Percentiles rank a stretch among this genome's conserved stretches.
Conservation (phyloP, 2,329 filamentous ascomycete species). For the Mycosphaerella sp. region DNA sequence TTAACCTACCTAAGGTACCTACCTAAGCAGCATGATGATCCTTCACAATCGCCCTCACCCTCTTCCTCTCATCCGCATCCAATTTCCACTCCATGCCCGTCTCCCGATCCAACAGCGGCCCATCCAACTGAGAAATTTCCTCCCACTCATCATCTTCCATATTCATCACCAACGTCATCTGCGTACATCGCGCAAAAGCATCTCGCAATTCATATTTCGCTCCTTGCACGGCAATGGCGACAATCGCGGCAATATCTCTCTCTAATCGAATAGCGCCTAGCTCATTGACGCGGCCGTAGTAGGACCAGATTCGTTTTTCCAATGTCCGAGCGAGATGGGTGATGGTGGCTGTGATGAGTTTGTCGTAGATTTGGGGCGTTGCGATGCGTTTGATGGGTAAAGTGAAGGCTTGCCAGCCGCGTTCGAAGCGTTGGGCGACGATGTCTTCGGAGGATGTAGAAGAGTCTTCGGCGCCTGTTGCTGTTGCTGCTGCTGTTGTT, state of each 20-base stretch:
- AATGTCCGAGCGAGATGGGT: constrained; percentile 69
- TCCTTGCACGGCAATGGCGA: constrained; percentile 59
- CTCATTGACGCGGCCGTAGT: constrained; percentile 70
- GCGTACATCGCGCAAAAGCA: constrained; percentile 65
- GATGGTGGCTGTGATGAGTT: constrained; percentile 67
- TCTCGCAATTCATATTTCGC: constrained; percentile 72
- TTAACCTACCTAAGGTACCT: background rate
- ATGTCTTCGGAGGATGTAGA: constrained; percentile 50
- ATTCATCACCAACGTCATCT: constrained; percentile 80
- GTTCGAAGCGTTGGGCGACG: constrained; percentile 72
- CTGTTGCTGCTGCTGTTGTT: constrained; percentile 28
- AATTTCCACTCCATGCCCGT: constrained; percentile 67
- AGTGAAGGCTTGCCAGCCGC: constrained; percentile 79
- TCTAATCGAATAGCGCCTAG: constrained; percentile 78
- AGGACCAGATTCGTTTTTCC: constrained; percentile 80
- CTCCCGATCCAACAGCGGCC: constrained; percentile 44
- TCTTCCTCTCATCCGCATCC: constrained; percentile 64
- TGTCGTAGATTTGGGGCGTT: constrained; percentile 67
- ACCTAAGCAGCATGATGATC: constrained; percentile 5
- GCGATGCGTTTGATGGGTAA: constrained; percentile 78
- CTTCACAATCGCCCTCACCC: constrained; percentile 52
- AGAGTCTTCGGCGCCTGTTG: constrained; percentile 43
- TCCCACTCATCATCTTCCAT: constrained; percentile 98
- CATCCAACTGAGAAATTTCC: constrained; percentile 49
- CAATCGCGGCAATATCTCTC: constrained; percentile 71